Evolutionary conservation across 768 basidiomycete species (phyloP), one percentile per base, ranked within the genome.

Genomic region (Mycena alexandri): DNA sequence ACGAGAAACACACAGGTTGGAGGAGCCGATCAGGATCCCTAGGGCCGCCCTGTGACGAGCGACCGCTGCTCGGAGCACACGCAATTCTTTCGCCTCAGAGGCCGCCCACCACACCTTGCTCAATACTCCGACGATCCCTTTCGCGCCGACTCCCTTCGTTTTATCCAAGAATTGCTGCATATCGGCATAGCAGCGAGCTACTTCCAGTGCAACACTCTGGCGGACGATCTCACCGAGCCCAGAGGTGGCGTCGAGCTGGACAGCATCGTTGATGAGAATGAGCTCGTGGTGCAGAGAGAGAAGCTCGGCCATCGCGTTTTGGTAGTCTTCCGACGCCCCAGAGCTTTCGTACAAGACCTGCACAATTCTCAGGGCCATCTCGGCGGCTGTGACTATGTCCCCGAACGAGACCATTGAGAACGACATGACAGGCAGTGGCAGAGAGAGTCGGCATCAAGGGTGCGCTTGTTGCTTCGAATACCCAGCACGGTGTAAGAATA

Each of bases 201-300:
- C 16, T 36, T 62, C 61, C 9, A 12, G 2, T 3, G 41, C 19
- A 7, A 43, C 50, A 19, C 21, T 29, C 14, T 52, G 13, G 50
- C 60, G 50, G 51, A 52, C n/a, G 42, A 44, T 38, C 7, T 8
- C 51, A 1, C 29, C 43, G 11, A 22, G 41, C 0, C 51, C 61
- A 5, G 50, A 44, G n/a, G 61, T n/a, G 41, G 60, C 17, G 48
- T 42, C 61, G 8, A 62, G 61, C 25, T 53, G 43, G 51, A 62
- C 34, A n/a, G 61, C 51, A 19, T 63, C 54, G 63, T 22, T 48
- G 36, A 63, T 63, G 29, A 63, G 29, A 43, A 48, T 21, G 9
- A 63, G 63, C 17, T 63, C 63, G n/a, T 46, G 63, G 63, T 63
- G 54, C 17, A 63, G 54, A 22, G 54, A 41, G n/a, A 63, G 46